Conservation (phyloP, 805 yeast genomes). For the Komagataella pseudopastoris region DNA sequence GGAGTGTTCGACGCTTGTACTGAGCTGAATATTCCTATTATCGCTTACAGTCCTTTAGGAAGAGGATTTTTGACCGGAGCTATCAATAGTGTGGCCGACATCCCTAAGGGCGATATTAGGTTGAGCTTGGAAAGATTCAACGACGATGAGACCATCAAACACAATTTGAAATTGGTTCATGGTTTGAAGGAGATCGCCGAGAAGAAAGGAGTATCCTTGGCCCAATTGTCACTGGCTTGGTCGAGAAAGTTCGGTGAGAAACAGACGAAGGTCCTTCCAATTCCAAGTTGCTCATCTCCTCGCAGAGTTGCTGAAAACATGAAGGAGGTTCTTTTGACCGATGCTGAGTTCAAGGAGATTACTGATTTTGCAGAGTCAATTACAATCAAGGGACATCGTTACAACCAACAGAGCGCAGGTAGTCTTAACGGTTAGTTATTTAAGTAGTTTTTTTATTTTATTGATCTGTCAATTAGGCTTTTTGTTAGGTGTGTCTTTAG, state of each 20-base stretch:
- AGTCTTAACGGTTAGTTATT: constrained; percentile 1
- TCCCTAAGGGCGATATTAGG: constrained; percentile 47
- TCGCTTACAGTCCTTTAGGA: constrained; percentile 78
- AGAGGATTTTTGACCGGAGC: constrained; percentile 66
- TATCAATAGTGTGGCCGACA: constrained; percentile 27
- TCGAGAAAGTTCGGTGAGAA: constrained; percentile 28
- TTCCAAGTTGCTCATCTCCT: constrained; percentile 56
- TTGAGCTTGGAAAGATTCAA: constrained; percentile 38
- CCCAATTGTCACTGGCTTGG: constrained; percentile 68
- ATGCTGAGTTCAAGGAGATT: constrained; percentile 43
- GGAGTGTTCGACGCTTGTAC: constrained; percentile 52
- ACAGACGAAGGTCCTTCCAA: constrained; percentile 41
- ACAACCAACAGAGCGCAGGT: constrained; percentile 2
- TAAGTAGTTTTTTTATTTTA: not conserved
- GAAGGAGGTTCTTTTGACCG: constrained; percentile 30
- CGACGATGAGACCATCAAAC: constrained; percentile 33
- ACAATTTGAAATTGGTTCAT: constrained; percentile 37
- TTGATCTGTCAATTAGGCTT: not conserved
- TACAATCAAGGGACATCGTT: constrained; percentile 33
- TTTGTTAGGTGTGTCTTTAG: not conserved
- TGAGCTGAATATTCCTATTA: constrained; percentile 46
- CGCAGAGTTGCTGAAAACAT: constrained; percentile 52
- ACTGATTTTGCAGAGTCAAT: constrained; percentile 27
- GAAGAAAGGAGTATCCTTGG: constrained; percentile 29
- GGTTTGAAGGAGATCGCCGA: constrained; percentile 37